Conservation (phyloP, 371 early-diverging fungal species). For the Spraguea lophii region DNA sequence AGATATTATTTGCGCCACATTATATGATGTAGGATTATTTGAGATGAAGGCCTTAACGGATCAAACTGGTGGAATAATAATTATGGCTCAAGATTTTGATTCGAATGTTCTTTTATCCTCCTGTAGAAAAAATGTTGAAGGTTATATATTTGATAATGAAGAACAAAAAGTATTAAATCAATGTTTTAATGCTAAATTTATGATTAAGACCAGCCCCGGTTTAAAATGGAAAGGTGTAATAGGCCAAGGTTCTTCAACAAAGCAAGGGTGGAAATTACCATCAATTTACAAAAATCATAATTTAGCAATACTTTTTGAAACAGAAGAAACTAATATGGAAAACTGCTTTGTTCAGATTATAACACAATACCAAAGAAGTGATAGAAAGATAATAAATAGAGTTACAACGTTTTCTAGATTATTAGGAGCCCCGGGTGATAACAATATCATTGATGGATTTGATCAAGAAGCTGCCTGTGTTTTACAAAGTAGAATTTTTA, state of each 20-base stretch:
- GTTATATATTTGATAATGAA: conserved; percentile 68
- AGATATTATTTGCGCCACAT: conserved; percentile 71
- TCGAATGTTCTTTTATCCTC: conserved; percentile 36
- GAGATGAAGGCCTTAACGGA: conserved; percentile 84
- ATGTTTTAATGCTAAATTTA: conserved; percentile 92
- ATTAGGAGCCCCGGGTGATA: conserved; percentile 51
- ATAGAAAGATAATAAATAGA: conserved; percentile 20
- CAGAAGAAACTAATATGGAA: conserved; percentile 11
- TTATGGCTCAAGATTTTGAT: conserved; percentile 60
- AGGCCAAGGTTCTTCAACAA: conserved; percentile 29
- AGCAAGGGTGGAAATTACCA: conserved; percentile 30
- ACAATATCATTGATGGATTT: conserved; percentile 67
- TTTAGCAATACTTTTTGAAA: not conserved
- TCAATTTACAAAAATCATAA: conserved; percentile 30
- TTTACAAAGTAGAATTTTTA: conserved; percentile 86
- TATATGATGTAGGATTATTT: conserved; percentile 77
- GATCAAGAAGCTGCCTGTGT: conserved; percentile 97
- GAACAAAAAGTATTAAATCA: conserved; percentile 61
- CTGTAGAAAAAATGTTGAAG: conserved; percentile 56
- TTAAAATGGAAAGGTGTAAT: conserved; percentile 29
- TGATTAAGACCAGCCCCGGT: conserved; percentile 50
- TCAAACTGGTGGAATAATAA: conserved; percentile 74
- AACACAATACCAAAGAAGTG: conserved; percentile 36
- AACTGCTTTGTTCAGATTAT: conserved; percentile 42
- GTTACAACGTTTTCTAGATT: conserved; percentile 41